A percentile compares a stretch with the other conserved stretches of the same genome.
phyloP scores from a whole-genome alignment of 306 rosid genomes.

The Quercus gilva region DNA sequence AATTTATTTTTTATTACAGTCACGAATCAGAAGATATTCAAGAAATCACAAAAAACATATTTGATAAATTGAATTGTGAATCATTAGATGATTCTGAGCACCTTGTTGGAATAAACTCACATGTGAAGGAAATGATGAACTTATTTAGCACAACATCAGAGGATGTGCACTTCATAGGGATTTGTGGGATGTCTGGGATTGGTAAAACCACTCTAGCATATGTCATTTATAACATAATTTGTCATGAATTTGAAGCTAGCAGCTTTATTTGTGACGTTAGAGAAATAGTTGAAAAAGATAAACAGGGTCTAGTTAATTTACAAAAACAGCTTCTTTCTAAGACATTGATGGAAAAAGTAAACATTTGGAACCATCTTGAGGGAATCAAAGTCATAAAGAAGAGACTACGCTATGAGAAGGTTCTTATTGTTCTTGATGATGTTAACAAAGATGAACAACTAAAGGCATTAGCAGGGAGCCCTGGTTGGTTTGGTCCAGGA shows the following conservation, averaged over 20 bases:
- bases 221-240: background rate
- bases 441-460: no score
- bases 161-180: conserved; percentile 13
- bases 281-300: background rate
- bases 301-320: background rate
- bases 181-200: conserved; percentile 20
- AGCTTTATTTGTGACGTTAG: conserved; percentile 5
- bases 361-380: rapidly evolving
- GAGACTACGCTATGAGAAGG: background rate
- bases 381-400: background rate
- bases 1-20: no score
- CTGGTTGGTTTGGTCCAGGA: no score
- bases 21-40: no score
- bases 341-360: background rate
- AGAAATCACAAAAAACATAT: no score
- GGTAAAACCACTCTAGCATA: conserved; percentile 12
- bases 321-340: background rate
- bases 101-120: background rate
- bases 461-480: no score
- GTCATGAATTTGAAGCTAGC: background rate
- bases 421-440: no score
- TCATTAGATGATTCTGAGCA: no score
- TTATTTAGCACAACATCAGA: background rate
- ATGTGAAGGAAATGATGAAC: background rate
- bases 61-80: no score